A percentile compares a stretch with the other conserved stretches of the same genome.
Conservation (phyloP, 1,284 basidiomycete genomes). For the Apiotrichum sp. region DNA sequence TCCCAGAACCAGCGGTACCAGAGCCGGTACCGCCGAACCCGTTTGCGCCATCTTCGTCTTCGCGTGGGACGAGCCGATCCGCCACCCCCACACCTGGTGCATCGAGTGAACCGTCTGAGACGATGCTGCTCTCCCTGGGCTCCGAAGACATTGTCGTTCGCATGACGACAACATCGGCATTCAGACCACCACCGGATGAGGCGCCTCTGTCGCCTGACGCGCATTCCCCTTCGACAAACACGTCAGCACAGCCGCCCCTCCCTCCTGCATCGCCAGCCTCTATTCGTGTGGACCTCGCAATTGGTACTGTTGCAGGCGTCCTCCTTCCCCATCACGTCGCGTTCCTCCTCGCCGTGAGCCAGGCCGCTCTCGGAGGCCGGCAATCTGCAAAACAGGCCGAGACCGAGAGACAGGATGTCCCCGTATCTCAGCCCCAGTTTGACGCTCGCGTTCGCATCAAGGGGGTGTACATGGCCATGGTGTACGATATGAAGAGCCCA, state of each 20-base stretch:
- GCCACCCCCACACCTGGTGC: conserved; percentile 20
- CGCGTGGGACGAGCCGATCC: conserved; percentile 17
- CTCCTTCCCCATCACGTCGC: conserved; percentile 28
- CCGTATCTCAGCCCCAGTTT: conserved; percentile 14
- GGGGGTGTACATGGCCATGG: conserved; percentile 21
- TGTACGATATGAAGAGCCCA: conserved; percentile 28
- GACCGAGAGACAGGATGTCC: neutral
- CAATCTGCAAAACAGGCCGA: neutral
- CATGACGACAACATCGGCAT: conserved; percentile 23
- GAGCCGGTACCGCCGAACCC: neutral
- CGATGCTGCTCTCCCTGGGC: conserved; percentile 35
- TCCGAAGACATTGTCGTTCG: conserved; percentile 36
- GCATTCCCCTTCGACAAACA: neutral
- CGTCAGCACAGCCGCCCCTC: neutral
- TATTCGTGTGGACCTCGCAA: conserved; percentile 18
- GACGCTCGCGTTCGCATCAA: conserved; percentile 24
- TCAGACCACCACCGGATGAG: neutral
- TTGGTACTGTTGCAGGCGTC: conserved; percentile 27
- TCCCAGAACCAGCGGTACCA: neutral
- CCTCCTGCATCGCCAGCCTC: neutral
- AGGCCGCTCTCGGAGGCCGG: conserved; percentile 4
- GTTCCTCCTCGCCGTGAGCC: conserved; percentile 22
- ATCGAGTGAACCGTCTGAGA: conserved; percentile 7
- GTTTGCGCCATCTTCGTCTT: neutral
- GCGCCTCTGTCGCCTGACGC: neutral